phyloP scores from a whole-genome alignment of 176 grass and related monocot genomes.

The Echinochloa phyllopogon region DNA sequence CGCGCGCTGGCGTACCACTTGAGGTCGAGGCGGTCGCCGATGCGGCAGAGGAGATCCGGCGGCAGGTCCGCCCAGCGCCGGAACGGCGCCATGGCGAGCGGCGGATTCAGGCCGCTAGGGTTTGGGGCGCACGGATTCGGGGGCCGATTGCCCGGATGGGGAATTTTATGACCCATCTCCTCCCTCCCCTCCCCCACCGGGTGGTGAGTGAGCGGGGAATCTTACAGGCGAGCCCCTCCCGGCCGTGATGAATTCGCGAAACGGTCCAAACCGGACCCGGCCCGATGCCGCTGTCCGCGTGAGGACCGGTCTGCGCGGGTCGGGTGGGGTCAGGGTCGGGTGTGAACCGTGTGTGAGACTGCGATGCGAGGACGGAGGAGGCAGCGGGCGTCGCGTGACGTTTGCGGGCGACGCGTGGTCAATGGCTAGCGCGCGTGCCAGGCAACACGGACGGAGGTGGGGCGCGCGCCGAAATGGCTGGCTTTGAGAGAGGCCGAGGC shows the following conservation, averaged over 20 bases:
- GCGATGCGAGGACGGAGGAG: too few relatives aligned
- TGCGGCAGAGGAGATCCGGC: conserved; percentile 54
- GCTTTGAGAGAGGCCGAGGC: background rate
- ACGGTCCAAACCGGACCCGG: background rate
- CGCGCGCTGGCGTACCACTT: conserved; percentile 61
- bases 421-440: background rate
- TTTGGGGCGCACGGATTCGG: background rate
- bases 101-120: conserved; percentile 34
- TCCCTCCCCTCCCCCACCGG: too few relatives aligned
- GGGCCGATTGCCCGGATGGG: conserved; percentile 19
- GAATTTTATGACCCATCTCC: conserved; percentile 51
- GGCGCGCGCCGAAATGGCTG: background rate
- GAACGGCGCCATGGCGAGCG: conserved; percentile 52
- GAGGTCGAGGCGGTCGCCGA: conserved; percentile 61
- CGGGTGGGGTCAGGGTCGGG: too few relatives aligned
- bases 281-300: background rate
- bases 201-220: background rate
- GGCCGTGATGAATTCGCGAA: background rate
- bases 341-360: too few relatives aligned
- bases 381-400: background rate
- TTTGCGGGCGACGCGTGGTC: background rate
- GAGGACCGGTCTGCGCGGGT: background rate
- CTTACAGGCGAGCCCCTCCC: conserved; percentile 14
- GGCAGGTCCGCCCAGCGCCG: conserved; percentile 66
- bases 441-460: too few relatives aligned